phyloP scores from a whole-genome alignment of 257 asterid genomes.

The Nicotiana benthamiana region DNA sequence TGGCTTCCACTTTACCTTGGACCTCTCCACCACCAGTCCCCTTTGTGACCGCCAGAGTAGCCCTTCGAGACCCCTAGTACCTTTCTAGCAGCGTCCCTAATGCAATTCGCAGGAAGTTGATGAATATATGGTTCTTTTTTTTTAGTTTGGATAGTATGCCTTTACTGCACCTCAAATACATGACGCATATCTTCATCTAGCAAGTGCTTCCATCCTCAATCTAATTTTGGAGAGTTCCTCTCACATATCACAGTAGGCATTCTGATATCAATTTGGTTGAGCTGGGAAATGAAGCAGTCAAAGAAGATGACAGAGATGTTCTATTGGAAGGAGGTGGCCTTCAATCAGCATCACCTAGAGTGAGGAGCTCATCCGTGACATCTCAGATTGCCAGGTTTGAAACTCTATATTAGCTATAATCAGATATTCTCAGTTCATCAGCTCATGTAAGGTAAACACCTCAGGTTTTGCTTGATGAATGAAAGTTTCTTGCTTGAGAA shows the following conservation, averaged over 20 bases:
- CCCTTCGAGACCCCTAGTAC: too few species aligned
- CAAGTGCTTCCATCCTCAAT: not conserved
- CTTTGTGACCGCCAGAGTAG: too few species aligned
- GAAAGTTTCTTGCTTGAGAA: slow-evolving; percentile 73
- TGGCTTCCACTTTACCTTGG: too few species aligned
- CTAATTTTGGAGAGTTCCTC: not conserved
- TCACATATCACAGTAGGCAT: slow-evolving; percentile 36
- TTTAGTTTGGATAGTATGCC: not conserved
- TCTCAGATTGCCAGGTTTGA: slow-evolving; percentile 57
- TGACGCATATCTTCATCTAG: not conserved
- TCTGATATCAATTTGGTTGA: slow-evolving; percentile 71
- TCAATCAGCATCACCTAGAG: slow-evolving; percentile 51
- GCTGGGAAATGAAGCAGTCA: slow-evolving; percentile 40
- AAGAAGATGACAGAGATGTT: slow-evolving; percentile 70
- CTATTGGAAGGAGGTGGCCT: slow-evolving; percentile 74
- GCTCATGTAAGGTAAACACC: slow-evolving; percentile 11
- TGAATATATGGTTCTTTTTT: not conserved
- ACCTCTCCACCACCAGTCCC: too few species aligned
- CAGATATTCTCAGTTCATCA: not conserved
- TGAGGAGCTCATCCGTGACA: slow-evolving; percentile 46
- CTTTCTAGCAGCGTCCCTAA: too few species aligned
- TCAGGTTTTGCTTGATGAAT: slow-evolving; percentile 71
- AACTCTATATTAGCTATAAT: not conserved
- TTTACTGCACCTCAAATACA: not conserved
- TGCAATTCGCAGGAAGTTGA: not conserved